These are phyloP conservation scores for Brassica napus DNA, from an alignment of 345 rosid genomes.

Conservation along the genomic window DNA sequence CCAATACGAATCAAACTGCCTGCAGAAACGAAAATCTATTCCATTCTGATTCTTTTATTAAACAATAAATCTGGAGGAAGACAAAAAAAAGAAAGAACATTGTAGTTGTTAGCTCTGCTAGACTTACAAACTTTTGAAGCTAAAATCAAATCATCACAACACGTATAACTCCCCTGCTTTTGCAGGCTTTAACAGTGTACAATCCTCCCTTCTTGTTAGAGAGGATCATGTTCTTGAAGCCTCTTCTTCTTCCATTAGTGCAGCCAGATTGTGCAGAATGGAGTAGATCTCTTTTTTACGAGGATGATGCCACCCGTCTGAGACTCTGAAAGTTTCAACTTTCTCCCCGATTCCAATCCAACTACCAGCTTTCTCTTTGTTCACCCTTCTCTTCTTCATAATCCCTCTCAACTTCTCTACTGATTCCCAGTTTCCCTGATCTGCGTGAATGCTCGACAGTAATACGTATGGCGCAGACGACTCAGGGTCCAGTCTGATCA, in stretches of 20 bases:
- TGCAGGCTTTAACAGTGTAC: conserved; percentile 36
- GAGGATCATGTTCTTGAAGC: conserved; percentile 38
- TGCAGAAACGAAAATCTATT: background rate
- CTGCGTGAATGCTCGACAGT: conserved; percentile 54
- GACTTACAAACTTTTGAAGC: conserved; percentile 33
- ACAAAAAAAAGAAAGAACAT: background rate
- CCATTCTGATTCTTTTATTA: conserved; percentile 12
- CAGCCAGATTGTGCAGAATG: conserved; percentile 48
- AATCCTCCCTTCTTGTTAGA: conserved; percentile 16
- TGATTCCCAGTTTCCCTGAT: conserved; percentile 57
- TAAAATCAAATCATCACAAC: conserved; percentile 23
- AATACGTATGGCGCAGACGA: conserved; percentile 62
- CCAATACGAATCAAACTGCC: background rate
- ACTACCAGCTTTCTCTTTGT: conserved; percentile 59
- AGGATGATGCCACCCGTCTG: conserved; percentile 59
- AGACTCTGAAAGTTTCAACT: conserved; percentile 50
- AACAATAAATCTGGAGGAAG: conserved; percentile 16
- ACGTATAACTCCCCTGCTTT: conserved; percentile 27
- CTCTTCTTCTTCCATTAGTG: conserved; percentile 50
- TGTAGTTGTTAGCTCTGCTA: conserved; percentile 34
- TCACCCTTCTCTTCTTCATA: conserved; percentile 50
- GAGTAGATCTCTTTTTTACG: conserved; percentile 48
- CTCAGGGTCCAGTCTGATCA: conserved; percentile 50
- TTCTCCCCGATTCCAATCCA: conserved; percentile 61
- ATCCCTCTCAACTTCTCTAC: conserved; percentile 59